Evolutionary conservation across 108 stramenopile species (phyloP), one percentile per base, ranked within the genome.

Genomic region (Halocafeteria seosinensis): DNA sequence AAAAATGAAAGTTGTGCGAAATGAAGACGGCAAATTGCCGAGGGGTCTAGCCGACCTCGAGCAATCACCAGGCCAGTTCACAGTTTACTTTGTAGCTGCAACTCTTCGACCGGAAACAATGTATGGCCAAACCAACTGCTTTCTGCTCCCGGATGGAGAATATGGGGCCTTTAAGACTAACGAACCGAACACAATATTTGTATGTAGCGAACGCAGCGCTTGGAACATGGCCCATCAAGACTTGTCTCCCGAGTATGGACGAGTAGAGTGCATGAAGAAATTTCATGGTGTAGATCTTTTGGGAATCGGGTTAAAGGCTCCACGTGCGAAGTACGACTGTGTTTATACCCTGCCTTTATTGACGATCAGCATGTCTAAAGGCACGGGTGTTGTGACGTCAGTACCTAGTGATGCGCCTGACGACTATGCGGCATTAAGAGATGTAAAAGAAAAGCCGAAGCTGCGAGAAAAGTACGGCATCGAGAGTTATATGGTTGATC

Each of bases 51-150:
- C 38, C 13, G 53, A 33, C 13, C 1, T 67, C 5, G 72, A 69
- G 24, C 27, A 3, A 30, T 23, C 17, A 2, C 60, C 60, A 30
- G 27, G 2, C 36, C 65, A 75, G 62, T 67, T 76, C 12, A 4
- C 73, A 1, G 85, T 94, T 31, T 94, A 81, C 72, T 70, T 98
- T 42, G 95, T 89, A 0, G 91, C 95, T 12, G 95, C 95, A 11
- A 98, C 95, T 26, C 82, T 98, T 38, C 84, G 95, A 28, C 95
- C 95, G 4, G 95, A 98, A 79, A 98, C 95, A 13, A 98, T 98
- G 95, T 94, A 94, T 67, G 95, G 95, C 8, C 95, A 98, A 77
- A 98, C 95, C 50, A 98, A 98, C 73, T 94, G 92, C 87, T 98
- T 90, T 69, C 90, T 94, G 32, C 79, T 94, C 37, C 95, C 95